These are phyloP conservation scores for Limonium bicolor DNA, from an alignment of 148 eudicot genomes.

Conservation along the genomic window DNA sequence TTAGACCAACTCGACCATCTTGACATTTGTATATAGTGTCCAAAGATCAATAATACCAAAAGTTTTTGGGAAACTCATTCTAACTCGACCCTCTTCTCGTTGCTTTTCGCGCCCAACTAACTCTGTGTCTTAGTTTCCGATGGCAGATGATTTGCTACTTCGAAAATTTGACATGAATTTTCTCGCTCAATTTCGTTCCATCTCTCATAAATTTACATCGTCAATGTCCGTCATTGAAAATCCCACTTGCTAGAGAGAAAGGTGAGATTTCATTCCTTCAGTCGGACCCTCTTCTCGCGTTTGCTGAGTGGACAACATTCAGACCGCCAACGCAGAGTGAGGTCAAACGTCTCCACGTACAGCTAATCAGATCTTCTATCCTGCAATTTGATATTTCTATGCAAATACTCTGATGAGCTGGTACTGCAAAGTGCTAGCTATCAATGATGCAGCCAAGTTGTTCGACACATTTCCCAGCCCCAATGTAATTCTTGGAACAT, in stretches of 20 bases:
- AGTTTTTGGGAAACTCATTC: too few species aligned
- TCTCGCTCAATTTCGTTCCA: too few species aligned
- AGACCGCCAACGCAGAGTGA: slow-evolving; percentile 12
- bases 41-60: too few species aligned
- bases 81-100: too few species aligned
- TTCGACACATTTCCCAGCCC: slow-evolving; percentile 46
- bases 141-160: too few species aligned
- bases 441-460: slow-evolving; percentile 37
- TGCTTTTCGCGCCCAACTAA: too few species aligned
- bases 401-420: slow-evolving; percentile 27
- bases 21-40: too few species aligned
- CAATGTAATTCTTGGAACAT: slow-evolving; percentile 48
- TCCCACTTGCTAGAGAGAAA: neutral
- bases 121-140: too few species aligned
- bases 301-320: slow-evolving; percentile 23
- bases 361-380: slow-evolving; percentile 16
- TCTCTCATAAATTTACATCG: too few species aligned
- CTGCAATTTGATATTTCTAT: slow-evolving; percentile 15
- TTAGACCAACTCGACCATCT: too few species aligned
- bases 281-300: slow-evolving; percentile 18
- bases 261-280: neutral
- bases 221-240: too few species aligned
- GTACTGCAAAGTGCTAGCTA: slow-evolving; percentile 23
- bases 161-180: too few species aligned
- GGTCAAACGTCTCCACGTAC: slow-evolving; percentile 31